Conservation (phyloP, 108 stramenopile genomes). For the Conticribra guillardii region DNA sequence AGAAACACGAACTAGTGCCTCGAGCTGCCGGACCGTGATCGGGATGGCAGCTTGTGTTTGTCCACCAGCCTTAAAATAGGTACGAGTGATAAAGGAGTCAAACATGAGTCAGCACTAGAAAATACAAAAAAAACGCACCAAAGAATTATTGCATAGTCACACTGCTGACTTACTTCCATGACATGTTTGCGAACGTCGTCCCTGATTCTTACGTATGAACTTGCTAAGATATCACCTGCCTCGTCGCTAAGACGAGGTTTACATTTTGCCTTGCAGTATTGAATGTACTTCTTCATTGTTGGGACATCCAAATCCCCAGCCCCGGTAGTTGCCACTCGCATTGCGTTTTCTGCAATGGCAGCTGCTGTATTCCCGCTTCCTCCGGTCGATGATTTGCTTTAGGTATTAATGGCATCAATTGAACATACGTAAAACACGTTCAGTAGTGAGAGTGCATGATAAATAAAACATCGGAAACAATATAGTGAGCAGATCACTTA, state of each 20-base stretch:
- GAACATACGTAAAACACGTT: not conserved
- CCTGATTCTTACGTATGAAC: conserved; percentile 95
- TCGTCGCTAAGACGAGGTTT: conserved; percentile 89
- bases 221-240: conserved; percentile 86
- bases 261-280: conserved; percentile 94
- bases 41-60: conserved; percentile 85
- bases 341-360: conserved; percentile 87
- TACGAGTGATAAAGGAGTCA: not conserved
- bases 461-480: not conserved
- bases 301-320: conserved; percentile 88
- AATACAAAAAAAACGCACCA: not conserved
- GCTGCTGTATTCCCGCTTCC: conserved; percentile 67
- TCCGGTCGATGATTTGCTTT: conserved; percentile 45
- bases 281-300: conserved; percentile 98
- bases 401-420: conserved; percentile 1
- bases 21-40: conserved; percentile 99
- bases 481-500: conserved; percentile 23
- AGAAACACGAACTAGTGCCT: conserved; percentile 96
- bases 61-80: conserved; percentile 28
- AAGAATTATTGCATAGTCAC: not conserved
- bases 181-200: conserved; percentile 83
- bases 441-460: not conserved
- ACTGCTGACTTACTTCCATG: conserved; percentile 42
- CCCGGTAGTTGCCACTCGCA: conserved; percentile 79
- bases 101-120: not conserved